Percentiles rank a stretch among this genome's conserved stretches.
phyloP scores from a whole-genome alignment of 2,329 filamentous ascomycete genomes.

The Amauroascus verrucosus region DNA sequence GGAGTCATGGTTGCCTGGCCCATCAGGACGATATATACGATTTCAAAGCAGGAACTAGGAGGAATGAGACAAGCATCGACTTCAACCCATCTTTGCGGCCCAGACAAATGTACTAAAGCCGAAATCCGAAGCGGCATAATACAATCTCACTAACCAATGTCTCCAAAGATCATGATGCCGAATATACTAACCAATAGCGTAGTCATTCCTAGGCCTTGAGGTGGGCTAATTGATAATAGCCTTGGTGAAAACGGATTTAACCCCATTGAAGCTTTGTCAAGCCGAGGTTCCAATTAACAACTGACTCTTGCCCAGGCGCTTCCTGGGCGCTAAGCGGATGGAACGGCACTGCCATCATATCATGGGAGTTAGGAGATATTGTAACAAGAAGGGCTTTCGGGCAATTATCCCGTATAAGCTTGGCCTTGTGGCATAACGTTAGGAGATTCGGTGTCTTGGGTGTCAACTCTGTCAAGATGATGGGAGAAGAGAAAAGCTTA shows the following conservation, averaged over 20 bases:
- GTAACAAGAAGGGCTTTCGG: not conserved
- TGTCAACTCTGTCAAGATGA: too few relatives aligned
- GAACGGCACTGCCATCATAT: not conserved
- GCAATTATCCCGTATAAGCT: not conserved
- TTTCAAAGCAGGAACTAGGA: not conserved
- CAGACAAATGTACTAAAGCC: not conserved
- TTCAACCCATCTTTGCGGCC: not conserved
- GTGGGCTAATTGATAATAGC: conserved; percentile 1
- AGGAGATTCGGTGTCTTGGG: too few relatives aligned
- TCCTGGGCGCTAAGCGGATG: not conserved
- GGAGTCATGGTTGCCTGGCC: not conserved
- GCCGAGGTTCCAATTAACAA: not conserved
- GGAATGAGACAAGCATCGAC: not conserved
- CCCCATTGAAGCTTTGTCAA: not conserved
- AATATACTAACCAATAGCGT: not conserved
- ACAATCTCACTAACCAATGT: not conserved
- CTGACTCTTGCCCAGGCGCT: not conserved
- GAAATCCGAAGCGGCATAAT: conserved; percentile 2
- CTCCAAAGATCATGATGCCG: not conserved
- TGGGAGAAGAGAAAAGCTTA: too few relatives aligned
- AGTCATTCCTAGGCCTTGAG: not conserved
- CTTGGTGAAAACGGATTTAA: not conserved
- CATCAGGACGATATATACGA: not conserved
- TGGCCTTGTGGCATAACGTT: not conserved
- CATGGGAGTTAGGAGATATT: not conserved